Conservation (phyloP, 2,329 filamentous ascomycete genomes). For the Xylaria sp. region DNA sequence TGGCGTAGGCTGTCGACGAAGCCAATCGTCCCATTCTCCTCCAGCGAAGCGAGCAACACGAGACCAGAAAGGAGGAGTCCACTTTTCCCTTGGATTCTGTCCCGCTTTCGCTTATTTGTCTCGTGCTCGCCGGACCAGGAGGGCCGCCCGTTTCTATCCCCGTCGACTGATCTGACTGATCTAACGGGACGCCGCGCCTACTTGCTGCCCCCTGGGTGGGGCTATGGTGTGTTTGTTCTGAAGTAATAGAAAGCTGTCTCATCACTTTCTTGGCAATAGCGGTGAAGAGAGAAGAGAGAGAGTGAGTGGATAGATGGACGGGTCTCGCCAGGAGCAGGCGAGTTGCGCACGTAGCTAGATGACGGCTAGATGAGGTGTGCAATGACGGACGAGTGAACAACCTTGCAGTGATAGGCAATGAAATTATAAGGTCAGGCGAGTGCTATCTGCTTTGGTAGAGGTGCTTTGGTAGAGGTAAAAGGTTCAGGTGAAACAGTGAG, state of each 20-base stretch:
- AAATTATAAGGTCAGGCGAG: neutral
- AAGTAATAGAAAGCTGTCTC: constrained; percentile 5
- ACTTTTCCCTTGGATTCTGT: constrained; percentile 11
- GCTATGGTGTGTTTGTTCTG: constrained; percentile 29
- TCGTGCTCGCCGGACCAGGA: constrained; percentile 7
- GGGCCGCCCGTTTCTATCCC: constrained; percentile 12
- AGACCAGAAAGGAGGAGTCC: constrained; percentile 2
- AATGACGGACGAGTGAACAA: constrained; percentile 12
- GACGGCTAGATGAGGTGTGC: neutral
- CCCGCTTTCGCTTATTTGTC: neutral
- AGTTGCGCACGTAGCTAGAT: neutral
- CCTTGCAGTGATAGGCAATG: neutral
- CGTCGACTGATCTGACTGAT: constrained; percentile 35
- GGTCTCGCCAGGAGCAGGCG: neutral
- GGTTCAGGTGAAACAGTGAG: neutral
- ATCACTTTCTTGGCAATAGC: constrained; percentile 4
- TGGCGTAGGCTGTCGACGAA: constrained; percentile 24
- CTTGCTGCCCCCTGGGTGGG: constrained; percentile 23
- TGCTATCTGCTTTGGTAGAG: neutral
- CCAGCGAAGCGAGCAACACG: neutral
- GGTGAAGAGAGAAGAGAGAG: neutral
- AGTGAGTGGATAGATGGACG: neutral
- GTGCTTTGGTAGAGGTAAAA: neutral
- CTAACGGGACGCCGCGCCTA: constrained; percentile 29
- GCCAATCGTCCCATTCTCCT: constrained; percentile 6